Evolutionary conservation across 2,329 filamentous ascomycete species (phyloP).

Genomic region (Sphaerulina musiva): DNA sequence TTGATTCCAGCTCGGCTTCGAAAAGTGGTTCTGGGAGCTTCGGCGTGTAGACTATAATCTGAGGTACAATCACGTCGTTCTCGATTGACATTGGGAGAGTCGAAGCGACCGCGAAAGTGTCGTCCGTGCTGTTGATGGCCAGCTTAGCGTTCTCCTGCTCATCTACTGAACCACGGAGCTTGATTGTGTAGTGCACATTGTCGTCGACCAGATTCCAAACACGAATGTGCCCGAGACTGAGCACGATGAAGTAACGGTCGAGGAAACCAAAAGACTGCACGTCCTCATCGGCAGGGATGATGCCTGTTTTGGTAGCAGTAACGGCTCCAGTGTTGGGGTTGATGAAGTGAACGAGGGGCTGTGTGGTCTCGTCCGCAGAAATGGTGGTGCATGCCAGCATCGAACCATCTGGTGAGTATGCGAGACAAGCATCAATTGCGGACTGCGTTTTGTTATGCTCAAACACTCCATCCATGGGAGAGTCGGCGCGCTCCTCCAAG

Average conservation of each 20-base stretch:
- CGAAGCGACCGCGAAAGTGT: slow-evolving; percentile 38
- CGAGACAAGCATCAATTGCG: slow-evolving; percentile 54
- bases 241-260: slow-evolving; percentile 64
- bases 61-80: slow-evolving; percentile 11
- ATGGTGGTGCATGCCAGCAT: slow-evolving; percentile 59
- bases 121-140: slow-evolving; percentile 57
- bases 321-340: slow-evolving; percentile 64
- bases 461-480: slow-evolving; percentile 33
- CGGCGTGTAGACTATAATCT: slow-evolving; percentile 57
- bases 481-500: slow-evolving; percentile 25
- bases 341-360: slow-evolving; percentile 66
- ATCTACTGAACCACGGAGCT: slow-evolving; percentile 41
- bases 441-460: slow-evolving; percentile 29
- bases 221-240: slow-evolving; percentile 64
- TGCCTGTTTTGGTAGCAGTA: slow-evolving; percentile 54
- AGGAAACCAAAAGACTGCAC: slow-evolving; percentile 61
- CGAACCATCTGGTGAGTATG: slow-evolving; percentile 79
- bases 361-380: slow-evolving; percentile 36
- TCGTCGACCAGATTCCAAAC: slow-evolving; percentile 83
- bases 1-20: slow-evolving; percentile 36
- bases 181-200: slow-evolving; percentile 60
- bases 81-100: slow-evolving; percentile 1
- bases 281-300: slow-evolving; percentile 41
- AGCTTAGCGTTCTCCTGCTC: slow-evolving; percentile 38
- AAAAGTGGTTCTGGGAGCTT: slow-evolving; percentile 53